phyloP scores from a whole-genome alignment of 2,329 filamentous ascomycete species.

The Trichoderma atrobrunneum region DNA sequence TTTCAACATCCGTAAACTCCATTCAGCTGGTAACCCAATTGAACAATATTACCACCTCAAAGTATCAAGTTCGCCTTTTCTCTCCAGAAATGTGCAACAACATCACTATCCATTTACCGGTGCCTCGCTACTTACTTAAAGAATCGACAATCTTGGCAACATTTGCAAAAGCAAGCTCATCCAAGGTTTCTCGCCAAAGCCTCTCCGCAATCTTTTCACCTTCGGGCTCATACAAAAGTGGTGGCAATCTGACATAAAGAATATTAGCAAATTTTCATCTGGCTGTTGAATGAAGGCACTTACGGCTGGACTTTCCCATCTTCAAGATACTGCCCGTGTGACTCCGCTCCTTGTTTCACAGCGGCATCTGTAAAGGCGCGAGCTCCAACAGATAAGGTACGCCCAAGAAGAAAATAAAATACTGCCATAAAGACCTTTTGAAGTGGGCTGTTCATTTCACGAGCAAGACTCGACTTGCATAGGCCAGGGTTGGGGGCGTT shows the following conservation, averaged over 20 bases:
- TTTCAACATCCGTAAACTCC: background rate
- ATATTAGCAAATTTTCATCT: background rate
- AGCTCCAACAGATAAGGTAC: background rate
- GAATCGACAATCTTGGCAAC: background rate
- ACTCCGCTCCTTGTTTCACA: background rate
- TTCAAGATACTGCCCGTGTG: slow-evolving; percentile 9
- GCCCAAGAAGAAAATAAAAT: background rate
- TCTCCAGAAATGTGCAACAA: background rate
- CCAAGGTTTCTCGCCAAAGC: slow-evolving; percentile 1
- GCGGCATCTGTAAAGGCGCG: background rate
- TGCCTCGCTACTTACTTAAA: background rate
- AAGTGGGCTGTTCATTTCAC: background rate
- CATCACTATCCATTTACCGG: background rate
- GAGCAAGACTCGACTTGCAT: background rate
- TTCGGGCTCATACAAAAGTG: background rate
- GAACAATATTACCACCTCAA: background rate
- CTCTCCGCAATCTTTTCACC: background rate
- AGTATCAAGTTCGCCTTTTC: background rate
- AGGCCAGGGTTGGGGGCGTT: background rate
- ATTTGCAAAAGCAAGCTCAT: background rate
- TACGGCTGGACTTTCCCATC: slow-evolving; percentile 6
- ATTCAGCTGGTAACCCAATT: background rate
- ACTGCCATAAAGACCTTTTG: background rate
- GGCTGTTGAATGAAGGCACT: background rate
- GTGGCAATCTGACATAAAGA: background rate